Base-by-base conservation (phyloP, 345 rosid genomes). In the Firmiana major region DNA sequence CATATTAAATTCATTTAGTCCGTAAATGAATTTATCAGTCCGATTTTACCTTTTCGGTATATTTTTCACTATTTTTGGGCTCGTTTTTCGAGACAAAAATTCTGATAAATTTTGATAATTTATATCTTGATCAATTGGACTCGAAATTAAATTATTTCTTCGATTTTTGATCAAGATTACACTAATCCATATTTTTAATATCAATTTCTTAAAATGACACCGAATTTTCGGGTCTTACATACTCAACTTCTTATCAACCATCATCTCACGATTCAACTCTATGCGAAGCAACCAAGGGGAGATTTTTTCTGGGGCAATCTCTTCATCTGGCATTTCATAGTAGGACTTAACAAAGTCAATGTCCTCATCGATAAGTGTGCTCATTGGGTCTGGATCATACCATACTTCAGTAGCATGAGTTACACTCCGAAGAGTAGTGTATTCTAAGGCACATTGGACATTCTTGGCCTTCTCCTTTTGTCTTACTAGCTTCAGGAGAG, bases 291-390 rank as follows among this genome's bases (percentile, higher is more conserved):
- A 80, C 98, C 98, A 94, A 38, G 98, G 98, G 66, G 98, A 94
- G 49, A 93, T 94, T 79, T 93, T 93, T 24, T 94, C 98, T 0
- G 97, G 94, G 34, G 94, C 88, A 19, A 94, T 87, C 81, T 94
- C 98, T 82, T 94, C 98, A 81, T 94, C 98, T 19, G 98, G 98
- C 98, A 94, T 91, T 74, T 94, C 98, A 83, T 90, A 93, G 81
- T 94, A 94, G 15, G 98, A 93, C 79, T 86, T 93, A 70, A 94
- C 98, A 84, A 94, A 94, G 64, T 94, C 98, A 45, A 84, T 76
- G 81, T 94, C 98, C 86, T 94, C 98, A 22, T 89, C 94, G 74
- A 94, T 94, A 6, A 93, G 85, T 5, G 98, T 94, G 86, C 93
- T 88, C 87, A 85, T 89, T 36, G 98, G 98, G 79, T 94, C 97